A percentile compares a stretch with the other conserved stretches of the same genome.
Conservation (phyloP, 169 alveolate genomes). For the Cryptosporidium ryanae region DNA sequence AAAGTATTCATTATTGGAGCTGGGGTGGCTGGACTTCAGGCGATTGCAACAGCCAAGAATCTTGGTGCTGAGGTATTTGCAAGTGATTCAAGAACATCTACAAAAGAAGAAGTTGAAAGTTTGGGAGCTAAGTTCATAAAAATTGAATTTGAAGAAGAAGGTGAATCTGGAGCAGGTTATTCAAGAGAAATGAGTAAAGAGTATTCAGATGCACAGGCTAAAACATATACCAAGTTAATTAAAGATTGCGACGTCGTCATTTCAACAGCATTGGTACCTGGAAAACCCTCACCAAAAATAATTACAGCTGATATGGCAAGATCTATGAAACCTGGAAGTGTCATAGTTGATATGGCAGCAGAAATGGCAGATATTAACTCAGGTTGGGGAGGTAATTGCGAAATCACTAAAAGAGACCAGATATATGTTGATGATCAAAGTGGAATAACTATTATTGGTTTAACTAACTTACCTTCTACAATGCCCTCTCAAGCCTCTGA, state of each 20-base stretch:
- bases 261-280: slow-evolving; percentile 93
- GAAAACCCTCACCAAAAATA: slow-evolving; percentile 90
- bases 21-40: slow-evolving; percentile 96
- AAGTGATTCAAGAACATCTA: slow-evolving; percentile 87
- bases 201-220: slow-evolving; percentile 83
- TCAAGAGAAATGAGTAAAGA: slow-evolving; percentile 84
- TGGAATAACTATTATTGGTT: slow-evolving; percentile 90
- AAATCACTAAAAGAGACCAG: slow-evolving; percentile 83
- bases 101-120: slow-evolving; percentile 88
- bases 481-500: slow-evolving; percentile 89
- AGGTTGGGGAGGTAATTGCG: slow-evolving; percentile 91
- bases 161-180: slow-evolving; percentile 86
- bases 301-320: slow-evolving; percentile 85
- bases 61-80: slow-evolving; percentile 91
- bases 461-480: slow-evolving; percentile 88
- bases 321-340: slow-evolving; percentile 88
- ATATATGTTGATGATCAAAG: slow-evolving; percentile 78
- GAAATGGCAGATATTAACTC: slow-evolving; percentile 81
- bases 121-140: slow-evolving; percentile 83
- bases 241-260: slow-evolving; percentile 89
- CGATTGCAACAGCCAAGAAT: slow-evolving; percentile 92
- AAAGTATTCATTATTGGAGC: slow-evolving; percentile 94
- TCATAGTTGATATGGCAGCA: slow-evolving; percentile 92
- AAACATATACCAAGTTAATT: slow-evolving; percentile 83
- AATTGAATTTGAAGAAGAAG: slow-evolving; percentile 83